Conservation (phyloP, 2,329 filamentous ascomycete species). For the Talaromyces sp. region DNA sequence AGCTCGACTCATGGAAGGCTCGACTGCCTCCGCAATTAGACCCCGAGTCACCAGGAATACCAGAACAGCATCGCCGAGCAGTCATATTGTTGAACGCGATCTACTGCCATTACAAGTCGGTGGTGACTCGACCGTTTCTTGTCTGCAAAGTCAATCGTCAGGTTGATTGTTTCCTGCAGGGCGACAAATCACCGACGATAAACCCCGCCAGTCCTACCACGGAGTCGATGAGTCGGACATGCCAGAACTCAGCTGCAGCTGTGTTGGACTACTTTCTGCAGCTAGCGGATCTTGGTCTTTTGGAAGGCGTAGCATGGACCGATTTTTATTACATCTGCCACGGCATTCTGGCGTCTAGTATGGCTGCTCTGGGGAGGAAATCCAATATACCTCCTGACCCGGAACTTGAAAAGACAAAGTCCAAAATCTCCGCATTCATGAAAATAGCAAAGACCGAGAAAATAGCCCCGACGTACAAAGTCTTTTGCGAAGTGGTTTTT, state of each 20-base stretch:
- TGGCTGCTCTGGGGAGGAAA: conserved; percentile 13
- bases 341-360: conserved; percentile 27
- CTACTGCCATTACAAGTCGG: conserved; percentile 28
- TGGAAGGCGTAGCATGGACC: conserved; percentile 30
- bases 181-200: conserved; percentile 8
- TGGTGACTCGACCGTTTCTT: conserved; percentile 26
- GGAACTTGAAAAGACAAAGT: neutral
- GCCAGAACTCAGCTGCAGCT: conserved; percentile 27
- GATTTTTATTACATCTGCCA: conserved; percentile 35
- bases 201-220: conserved; percentile 13
- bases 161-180: conserved; percentile 3
- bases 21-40: conserved; percentile 18
- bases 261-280: conserved; percentile 22
- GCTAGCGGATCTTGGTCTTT: conserved; percentile 26
- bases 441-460: neutral
- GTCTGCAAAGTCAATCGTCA: conserved; percentile 13
- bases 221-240: conserved; percentile 17
- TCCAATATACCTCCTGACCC: neutral
- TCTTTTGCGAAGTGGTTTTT: conserved; percentile 7
- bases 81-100: conserved; percentile 26
- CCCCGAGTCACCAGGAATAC: conserved; percentile 10
- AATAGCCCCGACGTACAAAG: conserved; percentile 10
- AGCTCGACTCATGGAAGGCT: conserved; percentile 20
- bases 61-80: conserved; percentile 18
- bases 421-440: conserved; percentile 2